Evolutionary conservation across 345 rosid genomes (phyloP), one percentile per base, ranked within the genome.

Genomic region (Populus pruinosa): DNA sequence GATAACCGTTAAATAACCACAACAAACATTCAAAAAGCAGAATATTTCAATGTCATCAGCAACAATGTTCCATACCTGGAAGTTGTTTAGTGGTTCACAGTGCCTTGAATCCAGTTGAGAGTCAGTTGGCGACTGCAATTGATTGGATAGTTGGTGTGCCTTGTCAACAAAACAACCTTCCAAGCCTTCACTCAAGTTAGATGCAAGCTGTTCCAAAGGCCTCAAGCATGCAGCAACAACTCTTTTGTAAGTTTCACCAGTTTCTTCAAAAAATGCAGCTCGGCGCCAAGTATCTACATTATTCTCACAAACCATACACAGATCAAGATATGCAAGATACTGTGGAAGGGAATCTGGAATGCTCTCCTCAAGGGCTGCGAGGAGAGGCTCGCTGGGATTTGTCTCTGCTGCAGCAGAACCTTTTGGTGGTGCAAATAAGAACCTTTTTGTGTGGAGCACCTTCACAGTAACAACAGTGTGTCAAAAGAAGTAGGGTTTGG

Each of bases 331-430:
- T 74, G 94, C 97, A 71, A 96, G 98, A 86, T 85, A 91, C 69
- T 88, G 96, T 79, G 84, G 84, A 71, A 93, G 94, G 43, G 94
- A 92, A 84, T 87, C 82, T 1, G 96, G 90, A 71, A 82, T 25
- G 61, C 90, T 93, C 74, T 86, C 93, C 85, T 96, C 98, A 80
- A 93, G 82, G 61, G 96, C 93, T 75, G 88, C 91, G 78, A 96
- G 93, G 72, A 96, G 95, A 75, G 94, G 98, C 78, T 91, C 95
- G 17, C 94, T 93, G 59, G 98, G 99, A 84, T 96, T 96, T 66
- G 94, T 90, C 89, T 96, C 98, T 70, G 98, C 98, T 68, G 99
- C 99, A 27, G 97, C 98, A 13, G 99, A 93, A 84, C 99, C 98
- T 88, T 91, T 93, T 66, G 95, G 96, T 43, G 94, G 98, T 63